Conservation (phyloP, 225 moss, liverwort and hornwort species). For the Neckera pumila region DNA sequence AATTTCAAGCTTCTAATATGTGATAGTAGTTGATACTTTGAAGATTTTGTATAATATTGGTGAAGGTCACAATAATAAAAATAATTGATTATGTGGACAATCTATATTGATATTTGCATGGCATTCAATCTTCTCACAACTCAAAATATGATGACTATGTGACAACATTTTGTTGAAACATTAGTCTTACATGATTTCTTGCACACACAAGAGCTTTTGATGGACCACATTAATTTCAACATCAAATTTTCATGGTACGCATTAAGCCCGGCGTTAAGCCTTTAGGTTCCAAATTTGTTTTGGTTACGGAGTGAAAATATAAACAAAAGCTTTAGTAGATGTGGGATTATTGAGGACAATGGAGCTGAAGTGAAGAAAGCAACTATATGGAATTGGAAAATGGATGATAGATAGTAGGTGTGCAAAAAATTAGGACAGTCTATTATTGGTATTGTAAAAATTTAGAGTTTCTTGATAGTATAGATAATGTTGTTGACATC, state of each 20-base stretch:
- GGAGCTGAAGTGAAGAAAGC: accelerated
- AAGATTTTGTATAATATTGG: not conserved
- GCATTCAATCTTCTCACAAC: accelerated
- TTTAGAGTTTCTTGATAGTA: not conserved
- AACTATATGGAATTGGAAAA: not conserved
- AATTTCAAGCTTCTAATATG: not conserved
- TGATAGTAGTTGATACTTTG: not conserved
- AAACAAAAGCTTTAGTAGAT: not conserved
- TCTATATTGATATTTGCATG: not conserved
- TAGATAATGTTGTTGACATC: not conserved
- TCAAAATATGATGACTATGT: not conserved
- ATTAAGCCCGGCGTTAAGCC: accelerated
- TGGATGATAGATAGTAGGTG: accelerated
- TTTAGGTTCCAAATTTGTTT: not conserved
- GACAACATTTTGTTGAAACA: not conserved
- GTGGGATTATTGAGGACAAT: not conserved
- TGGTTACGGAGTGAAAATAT: not conserved
- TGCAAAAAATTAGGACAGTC: not conserved
- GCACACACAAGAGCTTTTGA: not conserved
- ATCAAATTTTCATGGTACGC: not conserved
- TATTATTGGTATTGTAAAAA: accelerated
- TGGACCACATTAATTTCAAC: not conserved
- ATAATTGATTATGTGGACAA: not conserved
- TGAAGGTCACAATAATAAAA: not conserved
- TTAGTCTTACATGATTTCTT: not conserved